Evolutionary conservation across 176 grass and related monocot genomes (phyloP), one percentile per base, ranked within the genome.

Genomic region (Chrysopogon serrulatus): DNA sequence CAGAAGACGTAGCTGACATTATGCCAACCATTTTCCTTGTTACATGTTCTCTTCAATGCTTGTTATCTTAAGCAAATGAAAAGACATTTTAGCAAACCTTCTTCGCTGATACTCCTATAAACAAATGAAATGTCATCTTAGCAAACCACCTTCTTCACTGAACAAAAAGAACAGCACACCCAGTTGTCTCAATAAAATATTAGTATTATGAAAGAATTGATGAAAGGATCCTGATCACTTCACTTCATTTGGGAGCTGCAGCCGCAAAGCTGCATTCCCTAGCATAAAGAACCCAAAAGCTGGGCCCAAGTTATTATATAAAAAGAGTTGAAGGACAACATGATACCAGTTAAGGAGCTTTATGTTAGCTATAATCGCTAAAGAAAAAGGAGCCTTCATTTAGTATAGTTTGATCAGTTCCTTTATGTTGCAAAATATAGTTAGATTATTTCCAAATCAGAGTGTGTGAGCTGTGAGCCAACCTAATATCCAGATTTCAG

Each of bases 341-440:
- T 69, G 87, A 80, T 89, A 32, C 43, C 59, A 66, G 59, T 74
- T 66, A 69, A 26, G 32, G 13, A 76, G 13, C 13, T 85, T 81
- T 85, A 85, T 51, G 24, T 51, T 40, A 30, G 33, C 24, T 56
- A 68, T 57, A 57, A 57, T 40, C 24, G 49, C 49, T 37, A 57
- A 37, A 70, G 47, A 70, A 81, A 39, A 60, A 17, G n/a, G 16
- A 68, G 40, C 2, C 74, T 70, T 81, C 72, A 76, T 24, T 68
- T 74, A 68, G 87, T 34, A 81, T 33, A 80, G 24, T 63, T 70
- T 63, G 62, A 81, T 62, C 70, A 85, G 80, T 44, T 75, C 30
- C 18, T 71, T 28, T 73, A 65, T 33, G 27, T 2, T 16, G 24
- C 44, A 71, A 71, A 73, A 73, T 45, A 45, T 45, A 68, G 40